phyloP scores from a whole-genome alignment of 306 rosid species.

The Rubus parviflorus region DNA sequence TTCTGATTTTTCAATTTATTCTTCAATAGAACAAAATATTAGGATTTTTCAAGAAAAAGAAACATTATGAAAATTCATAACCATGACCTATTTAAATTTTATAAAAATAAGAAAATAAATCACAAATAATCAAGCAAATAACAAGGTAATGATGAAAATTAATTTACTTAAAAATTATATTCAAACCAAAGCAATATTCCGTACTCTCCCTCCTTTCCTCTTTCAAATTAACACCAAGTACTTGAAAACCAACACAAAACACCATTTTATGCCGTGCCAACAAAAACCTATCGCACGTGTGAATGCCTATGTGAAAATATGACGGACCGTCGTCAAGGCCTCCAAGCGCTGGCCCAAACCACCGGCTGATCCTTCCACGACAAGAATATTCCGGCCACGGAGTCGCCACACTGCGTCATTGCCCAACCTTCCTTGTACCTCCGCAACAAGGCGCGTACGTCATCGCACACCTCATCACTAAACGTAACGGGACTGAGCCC shows the following conservation, averaged over 20 bases:
- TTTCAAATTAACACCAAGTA: slow-evolving; percentile 25
- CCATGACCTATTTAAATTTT: slow-evolving; percentile 27
- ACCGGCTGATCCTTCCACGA: slow-evolving; percentile 86
- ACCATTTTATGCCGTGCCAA: slow-evolving; percentile 45
- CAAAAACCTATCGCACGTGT: slow-evolving; percentile 51
- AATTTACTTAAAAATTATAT: slow-evolving; percentile 40
- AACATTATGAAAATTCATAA: slow-evolving; percentile 11
- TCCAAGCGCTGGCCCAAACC: slow-evolving; percentile 99
- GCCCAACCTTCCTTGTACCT: slow-evolving; percentile 94
- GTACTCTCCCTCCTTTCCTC: slow-evolving; percentile 21
- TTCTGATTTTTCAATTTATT: not conserved
- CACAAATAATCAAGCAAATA: slow-evolving; percentile 21
- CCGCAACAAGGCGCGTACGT: slow-evolving; percentile 75
- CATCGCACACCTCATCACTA: slow-evolving; percentile 89
- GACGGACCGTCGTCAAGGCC: slow-evolving; percentile 43
- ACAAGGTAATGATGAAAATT: slow-evolving; percentile 21
- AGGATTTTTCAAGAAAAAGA: not conserved
- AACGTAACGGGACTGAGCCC: slow-evolving; percentile 61
- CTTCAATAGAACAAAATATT: not conserved
- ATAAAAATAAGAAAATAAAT: slow-evolving; percentile 9
- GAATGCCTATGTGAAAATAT: slow-evolving; percentile 17
- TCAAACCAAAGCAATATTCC: slow-evolving; percentile 44
- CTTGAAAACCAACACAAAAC: too few relatives aligned
- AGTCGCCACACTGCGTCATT: slow-evolving; percentile 56
- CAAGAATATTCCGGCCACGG: slow-evolving; percentile 74